A percentile compares a stretch with the other conserved stretches of the same genome.
Evolutionary conservation across 768 basidiomycete species (phyloP).

Genomic region (Tremella mesenterica): DNA sequence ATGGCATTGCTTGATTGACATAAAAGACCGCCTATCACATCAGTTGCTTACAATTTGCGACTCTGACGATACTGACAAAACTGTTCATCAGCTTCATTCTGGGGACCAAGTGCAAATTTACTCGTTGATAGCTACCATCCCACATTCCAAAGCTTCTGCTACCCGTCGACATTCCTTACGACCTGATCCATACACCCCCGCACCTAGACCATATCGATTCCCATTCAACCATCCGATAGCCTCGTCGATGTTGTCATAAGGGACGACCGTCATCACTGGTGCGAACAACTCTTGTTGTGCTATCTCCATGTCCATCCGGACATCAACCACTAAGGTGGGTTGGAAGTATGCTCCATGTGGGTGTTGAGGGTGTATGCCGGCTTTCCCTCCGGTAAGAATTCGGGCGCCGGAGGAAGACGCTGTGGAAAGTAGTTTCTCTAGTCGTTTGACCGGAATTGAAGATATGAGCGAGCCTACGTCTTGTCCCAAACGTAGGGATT

Average conservation of each 20-base stretch:
- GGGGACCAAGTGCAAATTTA: slow-evolving; percentile 50
- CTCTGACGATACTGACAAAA: slow-evolving; percentile 10
- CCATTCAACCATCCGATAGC: slow-evolving; percentile 80
- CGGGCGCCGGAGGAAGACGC: slow-evolving; percentile 63
- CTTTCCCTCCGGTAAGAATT: slow-evolving; percentile 58
- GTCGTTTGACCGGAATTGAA: slow-evolving; percentile 58
- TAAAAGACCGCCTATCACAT: slow-evolving; percentile 47
- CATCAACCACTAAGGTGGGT: slow-evolving; percentile 78
- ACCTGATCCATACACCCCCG: slow-evolving; percentile 85
- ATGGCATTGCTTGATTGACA: slow-evolving; percentile 80
- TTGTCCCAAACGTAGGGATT: slow-evolving; percentile 61
- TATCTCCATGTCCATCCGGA: slow-evolving; percentile 61
- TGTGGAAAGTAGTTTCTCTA: slow-evolving; percentile 61
- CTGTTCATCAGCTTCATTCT: slow-evolving; percentile 54
- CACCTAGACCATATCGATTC: slow-evolving; percentile 81
- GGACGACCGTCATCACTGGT: slow-evolving; percentile 77
- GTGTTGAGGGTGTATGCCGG: slow-evolving; percentile 57
- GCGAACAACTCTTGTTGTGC: slow-evolving; percentile 87
- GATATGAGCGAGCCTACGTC: slow-evolving; percentile 87
- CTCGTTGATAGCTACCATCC: slow-evolving; percentile 97
- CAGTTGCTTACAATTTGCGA: slow-evolving; percentile 43
- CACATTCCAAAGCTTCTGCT: slow-evolving; percentile 73
- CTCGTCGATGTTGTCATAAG: slow-evolving; percentile 73
- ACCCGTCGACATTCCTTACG: slow-evolving; percentile 68
- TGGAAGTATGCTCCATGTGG: slow-evolving; percentile 71